Evolutionary conservation across 306 rosid species (phyloP), one percentile per base, ranked within the genome.

Genomic region (Biancaea sappan): DNA sequence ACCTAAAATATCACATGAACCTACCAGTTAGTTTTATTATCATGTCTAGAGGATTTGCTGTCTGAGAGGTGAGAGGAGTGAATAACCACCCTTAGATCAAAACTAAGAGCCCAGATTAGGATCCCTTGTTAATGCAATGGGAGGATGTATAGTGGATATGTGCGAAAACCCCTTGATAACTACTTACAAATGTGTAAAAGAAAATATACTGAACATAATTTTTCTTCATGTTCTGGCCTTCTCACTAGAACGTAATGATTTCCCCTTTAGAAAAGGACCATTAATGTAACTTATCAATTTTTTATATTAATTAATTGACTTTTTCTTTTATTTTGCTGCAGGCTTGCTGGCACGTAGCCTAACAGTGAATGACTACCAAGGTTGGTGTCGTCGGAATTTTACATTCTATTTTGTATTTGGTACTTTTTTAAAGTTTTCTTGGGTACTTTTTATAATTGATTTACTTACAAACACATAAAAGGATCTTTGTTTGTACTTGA

Each of bases 301-400:
- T 80, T 57, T 79, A 62, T 44, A 41, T 21, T 25, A 50, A 41
- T 21, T 25, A 29, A 13, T 61, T 75, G 1, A 31, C 21, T 60
- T 9, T 38, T 69, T 12, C 1, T 50, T 2, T 18, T 71, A 43
- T 82, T 28, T 59, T 77, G 79, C 77, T 24, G 52, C 85, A 94
- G 99, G 99, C 79, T 72, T 94, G 83, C 79, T 85, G 96, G 96
- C 96, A 4, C 69, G 79, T 21, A 94, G 96, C 66, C 79, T 94
- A 77, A 90, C 92, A 1, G 91, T 90, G 78, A 79, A 88, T 84
- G 98, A 90, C 79, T 94, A 94, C 73, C 99, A 94, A 94, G 99
- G 98, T 94, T 79, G 51, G 93, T 74, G 48, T 66, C 57, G 41
- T 46, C 57, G 68, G 68, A 11, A 59, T 19, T 24, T 64, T 38